phyloP scores from a whole-genome alignment of 2,329 filamentous ascomycete genomes.

The Monosporascus sp. region DNA sequence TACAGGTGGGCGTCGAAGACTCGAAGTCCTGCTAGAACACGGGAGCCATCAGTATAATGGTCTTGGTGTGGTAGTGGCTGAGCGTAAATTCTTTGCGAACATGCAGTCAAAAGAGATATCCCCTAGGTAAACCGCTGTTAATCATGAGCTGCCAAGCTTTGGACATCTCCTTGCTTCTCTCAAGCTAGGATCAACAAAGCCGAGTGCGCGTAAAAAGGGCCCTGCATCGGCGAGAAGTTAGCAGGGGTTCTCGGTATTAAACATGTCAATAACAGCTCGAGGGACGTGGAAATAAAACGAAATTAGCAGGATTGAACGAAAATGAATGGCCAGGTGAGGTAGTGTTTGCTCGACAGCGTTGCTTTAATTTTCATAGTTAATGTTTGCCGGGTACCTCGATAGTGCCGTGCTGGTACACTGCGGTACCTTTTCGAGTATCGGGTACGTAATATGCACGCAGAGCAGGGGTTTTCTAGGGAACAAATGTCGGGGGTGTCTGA shows the following conservation, averaged over 20 bases:
- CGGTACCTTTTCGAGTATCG: neutral
- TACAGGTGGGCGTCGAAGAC: slow-evolving; percentile 43
- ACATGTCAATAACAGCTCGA: neutral
- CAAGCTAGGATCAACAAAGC: neutral
- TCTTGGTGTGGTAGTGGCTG: slow-evolving; percentile 9
- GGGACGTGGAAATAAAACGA: neutral
- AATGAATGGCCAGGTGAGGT: neutral
- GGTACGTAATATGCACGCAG: slow-evolving; percentile 5
- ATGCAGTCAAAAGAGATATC: neutral
- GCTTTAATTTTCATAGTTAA: neutral
- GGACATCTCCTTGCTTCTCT: slow-evolving; percentile 12
- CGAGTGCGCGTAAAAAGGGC: neutral
- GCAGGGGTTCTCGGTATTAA: neutral
- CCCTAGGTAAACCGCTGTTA: slow-evolving; percentile 15
- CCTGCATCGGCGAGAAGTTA: neutral
- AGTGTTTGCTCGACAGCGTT: neutral
- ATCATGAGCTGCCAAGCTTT: slow-evolving; percentile 20
- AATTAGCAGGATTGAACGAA: neutral
- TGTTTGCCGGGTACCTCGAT: neutral
- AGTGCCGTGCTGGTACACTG: neutral
- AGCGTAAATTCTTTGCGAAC: neutral
- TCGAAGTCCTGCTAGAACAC: slow-evolving; percentile 48
- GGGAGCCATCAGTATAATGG: slow-evolving; percentile 27
- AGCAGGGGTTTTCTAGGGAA: neutral
- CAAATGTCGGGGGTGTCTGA: slow-evolving; percentile 1